Evolutionary conservation across 2,329 filamentous ascomycete genomes (phyloP).

Genomic region (Reticulascus tulasneorum): DNA sequence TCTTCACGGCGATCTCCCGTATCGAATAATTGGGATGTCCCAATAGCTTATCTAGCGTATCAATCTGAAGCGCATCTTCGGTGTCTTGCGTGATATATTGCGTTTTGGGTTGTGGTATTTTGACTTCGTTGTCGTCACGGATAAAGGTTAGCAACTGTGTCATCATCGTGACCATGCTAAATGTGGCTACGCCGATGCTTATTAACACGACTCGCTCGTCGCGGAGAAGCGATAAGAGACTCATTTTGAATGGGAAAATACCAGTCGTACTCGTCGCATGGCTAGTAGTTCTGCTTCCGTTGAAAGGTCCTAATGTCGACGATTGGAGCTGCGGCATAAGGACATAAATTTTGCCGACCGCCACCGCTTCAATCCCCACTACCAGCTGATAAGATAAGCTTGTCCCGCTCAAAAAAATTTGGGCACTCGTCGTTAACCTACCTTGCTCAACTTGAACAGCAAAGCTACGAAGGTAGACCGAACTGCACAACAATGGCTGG

Average conservation of each 20-base stretch:
- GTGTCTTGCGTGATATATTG: slow-evolving; percentile 73
- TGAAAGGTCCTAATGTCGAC: too few relatives aligned
- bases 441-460: too few relatives aligned
- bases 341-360: slow-evolving; percentile 14
- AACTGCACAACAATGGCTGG: slow-evolving; percentile 67
- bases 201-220: slow-evolving; percentile 53
- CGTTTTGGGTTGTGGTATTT: slow-evolving; percentile 59
- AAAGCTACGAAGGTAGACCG: slow-evolving; percentile 7
- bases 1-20: slow-evolving; percentile 61
- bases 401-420: slow-evolving; percentile 20
- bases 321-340: too few relatives aligned
- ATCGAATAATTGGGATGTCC: slow-evolving; percentile 70
- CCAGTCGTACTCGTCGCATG: too few relatives aligned
- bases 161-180: slow-evolving; percentile 55
- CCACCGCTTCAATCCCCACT: slow-evolving; percentile 17
- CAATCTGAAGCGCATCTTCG: slow-evolving; percentile 64
- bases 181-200: slow-evolving; percentile 53
- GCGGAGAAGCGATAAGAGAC: slow-evolving; percentile 29
- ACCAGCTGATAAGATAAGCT: slow-evolving; percentile 22
- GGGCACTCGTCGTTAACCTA: slow-evolving; percentile 2
- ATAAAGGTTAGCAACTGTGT: slow-evolving; percentile 55
- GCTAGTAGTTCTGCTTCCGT: too few relatives aligned
- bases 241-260: slow-evolving; percentile 8
- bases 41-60: slow-evolving; percentile 64
- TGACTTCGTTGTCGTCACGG: slow-evolving; percentile 63